Percentiles rank a stretch among this genome's conserved stretches.
Evolutionary conservation across 306 rosid genomes (phyloP).

Genomic region (Sindora glabra): DNA sequence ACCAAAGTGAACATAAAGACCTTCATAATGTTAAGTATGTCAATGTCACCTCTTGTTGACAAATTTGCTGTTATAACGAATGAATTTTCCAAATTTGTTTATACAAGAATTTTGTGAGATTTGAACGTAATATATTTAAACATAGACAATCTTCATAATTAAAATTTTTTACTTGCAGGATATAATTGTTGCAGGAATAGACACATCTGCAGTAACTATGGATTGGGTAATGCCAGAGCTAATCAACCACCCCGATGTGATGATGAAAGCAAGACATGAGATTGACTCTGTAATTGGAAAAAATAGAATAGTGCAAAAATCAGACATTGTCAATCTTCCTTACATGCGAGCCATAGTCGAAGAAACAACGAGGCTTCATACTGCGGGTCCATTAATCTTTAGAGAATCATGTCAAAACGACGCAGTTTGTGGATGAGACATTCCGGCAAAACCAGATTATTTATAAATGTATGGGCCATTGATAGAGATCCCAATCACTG

Average conservation of each 20-base stretch:
- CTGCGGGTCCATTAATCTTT: constrained; percentile 34
- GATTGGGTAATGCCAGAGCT: constrained; percentile 39
- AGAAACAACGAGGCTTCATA: constrained; percentile 53
- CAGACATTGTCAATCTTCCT: constrained; percentile 36
- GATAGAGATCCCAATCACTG: constrained; percentile 50
- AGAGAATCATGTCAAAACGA: constrained; percentile 32
- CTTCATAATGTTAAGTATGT: constrained; percentile 17
- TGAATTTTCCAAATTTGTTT: no score
- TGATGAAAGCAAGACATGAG: constrained; percentile 38
- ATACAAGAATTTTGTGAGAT: no score
- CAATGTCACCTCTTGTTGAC: no score
- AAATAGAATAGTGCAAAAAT: constrained; percentile 28
- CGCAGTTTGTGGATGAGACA: constrained; percentile 24
- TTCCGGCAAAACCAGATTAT: constrained; percentile 34
- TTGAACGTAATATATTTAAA: no score
- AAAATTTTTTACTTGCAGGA: background rate
- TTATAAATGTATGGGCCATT: constrained; percentile 45
- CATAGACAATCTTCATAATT: no score
- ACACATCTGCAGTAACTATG: constrained; percentile 16
- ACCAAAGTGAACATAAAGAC: constrained; percentile 30
- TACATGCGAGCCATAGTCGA: no score
- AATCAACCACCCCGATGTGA: constrained; percentile 33
- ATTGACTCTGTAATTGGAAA: constrained; percentile 30
- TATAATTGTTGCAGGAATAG: constrained; percentile 27
- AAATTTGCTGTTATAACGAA: no score